Conservation (phyloP, 176 grass and related monocot species). For the Aegilops sharonensis region DNA sequence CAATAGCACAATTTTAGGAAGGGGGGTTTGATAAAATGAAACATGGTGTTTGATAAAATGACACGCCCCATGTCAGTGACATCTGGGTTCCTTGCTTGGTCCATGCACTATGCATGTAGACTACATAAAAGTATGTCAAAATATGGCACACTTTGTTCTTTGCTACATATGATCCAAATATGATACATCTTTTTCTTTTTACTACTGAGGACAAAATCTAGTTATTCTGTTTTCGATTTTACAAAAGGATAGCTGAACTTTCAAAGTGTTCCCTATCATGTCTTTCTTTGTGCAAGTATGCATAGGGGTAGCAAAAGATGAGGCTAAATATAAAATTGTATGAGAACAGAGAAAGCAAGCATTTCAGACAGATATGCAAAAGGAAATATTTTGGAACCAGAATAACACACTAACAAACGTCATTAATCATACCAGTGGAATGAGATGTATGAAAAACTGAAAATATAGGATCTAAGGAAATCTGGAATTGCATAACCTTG, state of each 20-base stretch:
- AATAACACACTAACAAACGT: background rate
- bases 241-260: slow-evolving; percentile 3
- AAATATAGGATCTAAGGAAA: slow-evolving; percentile 1
- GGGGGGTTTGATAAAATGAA: background rate
- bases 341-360: background rate
- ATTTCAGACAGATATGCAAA: background rate
- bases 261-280: background rate
- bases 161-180: slow-evolving; percentile 1
- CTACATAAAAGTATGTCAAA: background rate
- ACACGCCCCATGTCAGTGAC: background rate
- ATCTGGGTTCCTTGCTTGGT: background rate
- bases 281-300: background rate
- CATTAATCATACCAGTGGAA: background rate
- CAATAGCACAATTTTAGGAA: background rate
- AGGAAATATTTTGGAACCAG: slow-evolving; percentile 23
- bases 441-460: background rate
- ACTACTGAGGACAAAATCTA: background rate
- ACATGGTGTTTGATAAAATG: background rate
- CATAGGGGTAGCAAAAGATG: background rate
- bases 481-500: background rate
- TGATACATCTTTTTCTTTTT: background rate
- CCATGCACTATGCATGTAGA: background rate
- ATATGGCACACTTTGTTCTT: background rate
- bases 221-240: background rate
- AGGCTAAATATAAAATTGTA: background rate